Evolutionary conservation across 2,329 filamentous ascomycete species (phyloP), one percentile per base, ranked within the genome.

Genomic region (Botrytis porri): DNA sequence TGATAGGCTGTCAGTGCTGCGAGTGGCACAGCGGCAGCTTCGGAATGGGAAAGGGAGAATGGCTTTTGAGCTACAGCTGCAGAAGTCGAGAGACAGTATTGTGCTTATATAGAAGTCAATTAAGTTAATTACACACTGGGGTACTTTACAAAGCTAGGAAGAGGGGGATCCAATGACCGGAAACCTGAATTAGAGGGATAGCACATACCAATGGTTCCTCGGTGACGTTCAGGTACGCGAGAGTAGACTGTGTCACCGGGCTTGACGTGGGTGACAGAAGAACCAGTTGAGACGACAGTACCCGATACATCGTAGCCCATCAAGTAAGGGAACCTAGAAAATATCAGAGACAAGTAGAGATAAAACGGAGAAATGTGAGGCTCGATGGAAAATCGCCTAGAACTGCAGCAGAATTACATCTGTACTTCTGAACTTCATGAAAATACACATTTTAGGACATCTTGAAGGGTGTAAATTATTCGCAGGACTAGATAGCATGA

Each of bases 261-360:
- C 69, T 83, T 82, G 75, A 84, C 78, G 3, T 76, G 75, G 1
- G 75, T 80, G 1, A 83, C 83, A 1, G 71, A 76, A 9, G 74
- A 64, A 8, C 83, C 84, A 25, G 82, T 74, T 4, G 81, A 81
- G 0, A 78, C 76, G 16, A 86, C 81, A 2, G 78, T 79, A 37
- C 84, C 84, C 2, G 82, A 79, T 60, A 80, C 78, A 74, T 86
- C 84, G 73, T 83, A 83, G 48, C 84, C 84, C 45, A 86, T 81
- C 69, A 81, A 81, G 62, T 82, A 84, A 0, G 84, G 84, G 62
- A 85, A 84, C 20, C 82, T 82, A 54, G 14, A 60, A 14, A 14
- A 51, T 35, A 22, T 67, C 32, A 54, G 64, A 25, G 14, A 10
- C n/a, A 32, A 9, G 4, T 25, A 43, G 9, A 14, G 32, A n/a